A percentile compares a stretch with the other conserved stretches of the same genome.
Evolutionary conservation across 495 filamentous ascomycete genomes (phyloP).

Genomic region (Penicillium daleae): DNA sequence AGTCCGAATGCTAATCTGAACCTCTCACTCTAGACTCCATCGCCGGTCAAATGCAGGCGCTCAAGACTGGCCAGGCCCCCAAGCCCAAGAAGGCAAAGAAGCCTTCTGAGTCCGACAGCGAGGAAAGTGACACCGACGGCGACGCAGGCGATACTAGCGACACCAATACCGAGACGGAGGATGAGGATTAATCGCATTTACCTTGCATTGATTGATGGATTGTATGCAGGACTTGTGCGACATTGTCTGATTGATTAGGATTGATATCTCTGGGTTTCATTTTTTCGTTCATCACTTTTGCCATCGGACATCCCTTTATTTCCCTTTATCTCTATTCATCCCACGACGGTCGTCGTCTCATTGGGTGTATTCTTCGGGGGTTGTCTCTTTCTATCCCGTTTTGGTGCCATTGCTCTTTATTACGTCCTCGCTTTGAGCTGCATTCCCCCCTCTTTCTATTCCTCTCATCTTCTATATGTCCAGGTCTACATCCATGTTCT

Average conservation of each 20-base stretch:
- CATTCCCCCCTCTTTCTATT: slow-evolving; percentile 2
- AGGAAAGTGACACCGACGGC: slow-evolving; percentile 91
- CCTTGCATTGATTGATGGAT: slow-evolving; percentile 34
- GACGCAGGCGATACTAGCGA: slow-evolving; percentile 77
- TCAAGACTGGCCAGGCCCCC: slow-evolving; percentile 70
- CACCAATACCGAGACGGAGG: slow-evolving; percentile 79
- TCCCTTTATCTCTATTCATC: slow-evolving; percentile 12
- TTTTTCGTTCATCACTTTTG: slow-evolving; percentile 5
- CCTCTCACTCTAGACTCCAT: slow-evolving; percentile 72
- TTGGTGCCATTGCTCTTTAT: slow-evolving; percentile 4
- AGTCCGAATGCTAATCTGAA: slow-evolving; percentile 21
- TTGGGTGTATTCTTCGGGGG: slow-evolving; percentile 24
- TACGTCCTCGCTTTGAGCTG: slow-evolving; percentile 1
- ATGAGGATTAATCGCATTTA: slow-evolving; percentile 51
- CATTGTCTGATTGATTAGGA: slow-evolving; percentile 20
- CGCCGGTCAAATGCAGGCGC: slow-evolving; percentile 90
- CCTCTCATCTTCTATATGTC: slow-evolving; percentile 5
- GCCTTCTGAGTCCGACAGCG: slow-evolving; percentile 62
- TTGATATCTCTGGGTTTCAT: slow-evolving; percentile 7
- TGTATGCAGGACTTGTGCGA: slow-evolving; percentile 29
- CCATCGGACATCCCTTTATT: slow-evolving; percentile 10
- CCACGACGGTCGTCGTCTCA: slow-evolving; percentile 5
- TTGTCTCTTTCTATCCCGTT: slow-evolving; percentile 1
- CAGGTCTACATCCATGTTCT: slow-evolving; percentile 21
- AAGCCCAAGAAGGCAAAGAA: slow-evolving; percentile 59